Evolutionary conservation across 2,329 filamentous ascomycete genomes (phyloP), one percentile per base, ranked within the genome.

Genomic region (Curvularia eragrostidis): DNA sequence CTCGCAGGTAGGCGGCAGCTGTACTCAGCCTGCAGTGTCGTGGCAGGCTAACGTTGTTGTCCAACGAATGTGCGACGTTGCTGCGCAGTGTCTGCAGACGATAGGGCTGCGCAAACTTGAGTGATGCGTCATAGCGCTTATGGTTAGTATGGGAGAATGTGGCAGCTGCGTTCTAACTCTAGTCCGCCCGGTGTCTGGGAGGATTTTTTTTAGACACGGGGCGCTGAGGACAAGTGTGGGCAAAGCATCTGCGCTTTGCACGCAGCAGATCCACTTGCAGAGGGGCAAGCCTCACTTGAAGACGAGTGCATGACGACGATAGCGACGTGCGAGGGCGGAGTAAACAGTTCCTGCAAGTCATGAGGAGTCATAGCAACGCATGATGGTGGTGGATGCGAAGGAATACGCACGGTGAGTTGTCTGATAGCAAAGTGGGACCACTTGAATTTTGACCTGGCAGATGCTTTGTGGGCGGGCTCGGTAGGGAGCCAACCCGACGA

Each of bases 371-470:
- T 67, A 69, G 68, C 55, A 66, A 64, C 51, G 65, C 60, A 62
- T 50, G 47, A 58, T 55, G 56, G 15, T 54, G 52, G 56, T 58
- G 58, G 58, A 61, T 62, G 64, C 58, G 61, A 58, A 65, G 62
- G 59, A 62, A 69, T 60, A 72, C 71, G 74, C 73, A 75, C 64
- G 73, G 62, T 75, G 74, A 75, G 74, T 71, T 76, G 74, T 72
- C 72, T 66, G 68, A 71, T 71, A 66, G 58, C 57, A 50, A 59
- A 64, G 67, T 68, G 67, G 67, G 61, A 59, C 61, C 58, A 61
- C 59, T 49, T 54, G 60, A 56, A 61, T 69, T 66, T 66, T 71
- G 59, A 59, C 55, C 55, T 58, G 52, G 51, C 53, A 67, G 65
- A 60, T 64, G 61, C 66, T 62, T 59, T 75, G 69, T 72, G 70